A percentile compares a stretch with the other conserved stretches of the same genome.
Conservation (phyloP, 116 monocot species). For the Iris pallida region DNA sequence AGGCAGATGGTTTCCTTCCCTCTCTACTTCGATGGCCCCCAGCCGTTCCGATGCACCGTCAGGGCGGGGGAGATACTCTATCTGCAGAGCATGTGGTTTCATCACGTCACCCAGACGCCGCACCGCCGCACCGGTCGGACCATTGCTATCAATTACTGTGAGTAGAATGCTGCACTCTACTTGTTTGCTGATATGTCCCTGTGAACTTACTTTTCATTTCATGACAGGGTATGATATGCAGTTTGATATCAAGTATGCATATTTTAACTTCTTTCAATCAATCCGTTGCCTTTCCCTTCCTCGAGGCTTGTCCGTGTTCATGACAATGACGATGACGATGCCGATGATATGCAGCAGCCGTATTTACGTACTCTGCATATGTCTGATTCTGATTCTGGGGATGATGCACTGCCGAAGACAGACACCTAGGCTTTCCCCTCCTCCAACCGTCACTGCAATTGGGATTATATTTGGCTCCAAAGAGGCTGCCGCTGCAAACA, state of each 20-base stretch:
- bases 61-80: slow-evolving; percentile 86
- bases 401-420: too few relatives aligned
- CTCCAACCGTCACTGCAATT: too few relatives aligned
- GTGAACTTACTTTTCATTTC: too few relatives aligned
- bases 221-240: slow-evolving; percentile 55
- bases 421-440: too few relatives aligned
- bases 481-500: too few relatives aligned
- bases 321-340: too few relatives aligned
- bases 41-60: slow-evolving; percentile 67
- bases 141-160: slow-evolving; percentile 90
- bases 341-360: too few relatives aligned
- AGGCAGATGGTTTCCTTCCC: slow-evolving; percentile 52
- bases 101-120: slow-evolving; percentile 82
- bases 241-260: slow-evolving; percentile 58
- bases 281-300: background rate
- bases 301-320: too few relatives aligned
- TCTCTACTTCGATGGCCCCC: slow-evolving; percentile 63
- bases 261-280: slow-evolving; percentile 43
- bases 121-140: slow-evolving; percentile 55
- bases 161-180: slow-evolving; percentile 4
- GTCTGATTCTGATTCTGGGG: too few relatives aligned
- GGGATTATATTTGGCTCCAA: too few relatives aligned
- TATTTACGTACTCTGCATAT: too few relatives aligned
- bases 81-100: slow-evolving; percentile 99
- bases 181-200: background rate